Conservation (phyloP, 2,329 filamentous ascomycete genomes). For the Capronia epimyces region DNA sequence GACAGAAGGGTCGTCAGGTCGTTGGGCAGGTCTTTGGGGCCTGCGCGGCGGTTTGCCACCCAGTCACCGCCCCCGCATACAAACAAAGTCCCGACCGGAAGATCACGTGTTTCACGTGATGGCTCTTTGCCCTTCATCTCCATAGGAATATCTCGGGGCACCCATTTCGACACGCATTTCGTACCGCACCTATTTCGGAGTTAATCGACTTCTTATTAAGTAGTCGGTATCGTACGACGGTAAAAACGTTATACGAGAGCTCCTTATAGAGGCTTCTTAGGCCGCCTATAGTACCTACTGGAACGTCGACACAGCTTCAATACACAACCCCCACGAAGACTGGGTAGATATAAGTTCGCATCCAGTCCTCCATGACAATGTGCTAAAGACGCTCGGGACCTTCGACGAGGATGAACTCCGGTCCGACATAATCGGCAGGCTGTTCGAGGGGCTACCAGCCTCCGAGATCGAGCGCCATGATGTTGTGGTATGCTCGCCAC, state of each 20-base stretch:
- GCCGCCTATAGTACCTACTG: not conserved
- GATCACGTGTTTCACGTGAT: not conserved
- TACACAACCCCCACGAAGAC: slow-evolving; percentile 36
- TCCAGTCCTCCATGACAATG: slow-evolving; percentile 37
- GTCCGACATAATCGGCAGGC: slow-evolving; percentile 40
- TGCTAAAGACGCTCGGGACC: slow-evolving; percentile 36
- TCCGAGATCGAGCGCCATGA: slow-evolving; percentile 40
- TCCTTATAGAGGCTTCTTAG: not conserved
- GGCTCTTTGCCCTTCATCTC: no score
- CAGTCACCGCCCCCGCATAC: not conserved
- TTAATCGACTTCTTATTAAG: no score
- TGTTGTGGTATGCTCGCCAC: slow-evolving; percentile 41
- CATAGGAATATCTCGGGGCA: no score
- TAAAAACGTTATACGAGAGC: no score
- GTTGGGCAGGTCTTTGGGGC: not conserved
- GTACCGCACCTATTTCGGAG: no score
- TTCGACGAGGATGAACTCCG: slow-evolving; percentile 44
- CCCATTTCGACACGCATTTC: no score
- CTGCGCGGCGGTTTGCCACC: not conserved
- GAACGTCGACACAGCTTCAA: slow-evolving; percentile 37
- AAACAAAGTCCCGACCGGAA: not conserved
- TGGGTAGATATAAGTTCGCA: slow-evolving; percentile 41
- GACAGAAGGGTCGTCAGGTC: not conserved
- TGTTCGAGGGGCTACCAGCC: slow-evolving; percentile 44
- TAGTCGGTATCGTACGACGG: no score